Conservation (phyloP, 2,329 filamentous ascomycete genomes). For the Colletotrichum shisoi region DNA sequence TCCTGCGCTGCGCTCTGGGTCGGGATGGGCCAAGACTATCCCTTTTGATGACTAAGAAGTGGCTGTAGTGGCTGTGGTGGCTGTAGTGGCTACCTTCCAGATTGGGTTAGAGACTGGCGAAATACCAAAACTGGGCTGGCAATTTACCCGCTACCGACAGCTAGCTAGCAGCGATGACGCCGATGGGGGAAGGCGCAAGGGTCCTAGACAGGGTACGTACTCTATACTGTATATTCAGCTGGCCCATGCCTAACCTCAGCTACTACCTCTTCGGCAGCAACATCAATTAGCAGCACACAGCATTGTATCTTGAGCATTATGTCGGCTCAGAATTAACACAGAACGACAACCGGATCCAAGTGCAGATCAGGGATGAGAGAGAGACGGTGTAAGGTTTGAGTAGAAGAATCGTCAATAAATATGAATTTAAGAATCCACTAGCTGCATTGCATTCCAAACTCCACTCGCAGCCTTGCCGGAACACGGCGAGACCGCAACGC, state of each 20-base stretch:
- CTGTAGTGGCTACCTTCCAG: too few species aligned
- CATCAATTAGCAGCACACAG: neutral
- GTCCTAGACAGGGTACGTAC: neutral
- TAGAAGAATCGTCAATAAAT: constrained; percentile 11
- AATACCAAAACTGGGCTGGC: too few species aligned
- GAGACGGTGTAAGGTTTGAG: neutral
- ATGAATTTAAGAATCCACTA: constrained; percentile 21
- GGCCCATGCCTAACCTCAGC: neutral
- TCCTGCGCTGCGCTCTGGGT: too few species aligned
- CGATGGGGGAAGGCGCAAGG: neutral
- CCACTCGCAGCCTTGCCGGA: constrained; percentile 24
- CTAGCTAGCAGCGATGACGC: neutral
- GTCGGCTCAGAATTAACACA: neutral
- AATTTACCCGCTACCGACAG: too few species aligned
- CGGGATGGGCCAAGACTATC: too few species aligned
- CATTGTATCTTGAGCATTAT: too few species aligned
- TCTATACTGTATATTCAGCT: too few species aligned
- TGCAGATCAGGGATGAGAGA: neutral
- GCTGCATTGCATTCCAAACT: constrained; percentile 33
- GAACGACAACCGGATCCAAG: neutral
- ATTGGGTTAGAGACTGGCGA: too few species aligned
- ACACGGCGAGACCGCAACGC: constrained; percentile 13
- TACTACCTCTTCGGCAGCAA: neutral
- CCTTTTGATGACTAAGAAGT: too few species aligned
- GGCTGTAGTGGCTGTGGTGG: too few species aligned